Percentiles rank a stretch among this genome's conserved stretches.
Evolutionary conservation across 2,329 filamentous ascomycete genomes (phyloP).

Genomic region (Cryphonectria parasitica): DNA sequence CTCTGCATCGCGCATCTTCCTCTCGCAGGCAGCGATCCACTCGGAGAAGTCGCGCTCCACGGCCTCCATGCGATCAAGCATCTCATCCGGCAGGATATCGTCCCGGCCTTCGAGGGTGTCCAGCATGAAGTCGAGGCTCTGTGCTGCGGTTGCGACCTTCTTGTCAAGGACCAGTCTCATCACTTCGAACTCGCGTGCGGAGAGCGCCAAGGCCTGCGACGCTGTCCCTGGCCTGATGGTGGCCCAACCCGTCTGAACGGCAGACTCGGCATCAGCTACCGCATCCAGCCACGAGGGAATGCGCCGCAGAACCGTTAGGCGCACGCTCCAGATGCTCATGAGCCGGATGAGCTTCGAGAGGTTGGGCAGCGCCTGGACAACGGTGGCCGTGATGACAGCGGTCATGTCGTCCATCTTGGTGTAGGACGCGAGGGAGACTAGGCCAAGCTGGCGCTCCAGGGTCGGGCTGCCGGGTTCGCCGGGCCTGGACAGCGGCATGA

Average conservation of each 20-base stretch:
- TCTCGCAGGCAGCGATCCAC: slow-evolving; percentile 81
- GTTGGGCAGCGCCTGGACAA: slow-evolving; percentile 84
- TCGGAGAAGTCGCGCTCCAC: slow-evolving; percentile 77
- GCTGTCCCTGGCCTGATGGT: slow-evolving; percentile 47
- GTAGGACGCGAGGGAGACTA: slow-evolving; percentile 55
- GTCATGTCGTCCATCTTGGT: slow-evolving; percentile 85
- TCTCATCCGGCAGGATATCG: slow-evolving; percentile 82
- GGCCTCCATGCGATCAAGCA: slow-evolving; percentile 84
- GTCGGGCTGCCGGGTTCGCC: slow-evolving; percentile 48
- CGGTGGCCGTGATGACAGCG: slow-evolving; percentile 86
- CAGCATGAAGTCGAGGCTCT: slow-evolving; percentile 80
- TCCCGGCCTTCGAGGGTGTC: slow-evolving; percentile 82
- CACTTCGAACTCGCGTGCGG: slow-evolving; percentile 55
- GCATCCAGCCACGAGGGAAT: slow-evolving; percentile 70
- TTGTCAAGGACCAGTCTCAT: slow-evolving; percentile 67
- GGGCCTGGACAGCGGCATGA: slow-evolving; percentile 61
- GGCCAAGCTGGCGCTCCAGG: slow-evolving; percentile 42
- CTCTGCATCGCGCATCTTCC: slow-evolving; percentile 71
- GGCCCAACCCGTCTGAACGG: slow-evolving; percentile 69
- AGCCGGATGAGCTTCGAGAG: slow-evolving; percentile 73
- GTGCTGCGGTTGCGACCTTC: slow-evolving; percentile 72
- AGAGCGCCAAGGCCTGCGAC: slow-evolving; percentile 36
- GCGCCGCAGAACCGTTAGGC: slow-evolving; percentile 74
- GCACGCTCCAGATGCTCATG: slow-evolving; percentile 77
- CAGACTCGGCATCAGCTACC: slow-evolving; percentile 67